phyloP scores from a whole-genome alignment of 768 basidiomycete genomes.

The Amanita phalloides region DNA sequence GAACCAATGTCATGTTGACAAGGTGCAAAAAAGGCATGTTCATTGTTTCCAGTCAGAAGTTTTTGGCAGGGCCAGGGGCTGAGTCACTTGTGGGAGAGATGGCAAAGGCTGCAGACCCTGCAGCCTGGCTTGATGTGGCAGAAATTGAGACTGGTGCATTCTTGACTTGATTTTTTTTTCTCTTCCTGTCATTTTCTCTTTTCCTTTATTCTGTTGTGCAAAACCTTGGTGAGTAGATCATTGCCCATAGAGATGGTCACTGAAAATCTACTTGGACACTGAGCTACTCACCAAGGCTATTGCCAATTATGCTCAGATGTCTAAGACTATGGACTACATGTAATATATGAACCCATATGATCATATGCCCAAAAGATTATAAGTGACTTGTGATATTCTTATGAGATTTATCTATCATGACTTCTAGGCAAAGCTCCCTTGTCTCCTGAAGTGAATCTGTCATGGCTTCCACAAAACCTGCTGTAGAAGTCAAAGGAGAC shows the following conservation, averaged over 20 bases:
- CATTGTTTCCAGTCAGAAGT: slow-evolving; percentile 52
- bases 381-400: slow-evolving; percentile 18
- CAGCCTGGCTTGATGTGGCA: slow-evolving; percentile 26
- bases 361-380: slow-evolving; percentile 11
- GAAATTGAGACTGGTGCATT: slow-evolving; percentile 29
- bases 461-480: slow-evolving; percentile 51
- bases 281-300: slow-evolving; percentile 1
- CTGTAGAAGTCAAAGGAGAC: slow-evolving; percentile 58
- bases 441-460: slow-evolving; percentile 59
- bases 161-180: neutral
- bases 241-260: neutral
- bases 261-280: slow-evolving; percentile 2
- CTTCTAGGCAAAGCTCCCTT: slow-evolving; percentile 36
- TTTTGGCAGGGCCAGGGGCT: slow-evolving; percentile 44
- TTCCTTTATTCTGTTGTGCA: neutral
- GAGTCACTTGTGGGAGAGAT: slow-evolving; percentile 34
- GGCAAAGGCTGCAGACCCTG: slow-evolving; percentile 22
- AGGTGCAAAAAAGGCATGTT: slow-evolving; percentile 74
- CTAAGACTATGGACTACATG: neutral
- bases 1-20: slow-evolving; percentile 85
- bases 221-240: slow-evolving; percentile 3
- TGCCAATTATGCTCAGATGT: neutral
- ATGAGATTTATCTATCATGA: slow-evolving; percentile 13
- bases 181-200: neutral
- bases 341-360: neutral